These are phyloP conservation scores for Chalciporus sphaerocephalus DNA, from an alignment of 768 basidiomycete species.

Conservation along the genomic window DNA sequence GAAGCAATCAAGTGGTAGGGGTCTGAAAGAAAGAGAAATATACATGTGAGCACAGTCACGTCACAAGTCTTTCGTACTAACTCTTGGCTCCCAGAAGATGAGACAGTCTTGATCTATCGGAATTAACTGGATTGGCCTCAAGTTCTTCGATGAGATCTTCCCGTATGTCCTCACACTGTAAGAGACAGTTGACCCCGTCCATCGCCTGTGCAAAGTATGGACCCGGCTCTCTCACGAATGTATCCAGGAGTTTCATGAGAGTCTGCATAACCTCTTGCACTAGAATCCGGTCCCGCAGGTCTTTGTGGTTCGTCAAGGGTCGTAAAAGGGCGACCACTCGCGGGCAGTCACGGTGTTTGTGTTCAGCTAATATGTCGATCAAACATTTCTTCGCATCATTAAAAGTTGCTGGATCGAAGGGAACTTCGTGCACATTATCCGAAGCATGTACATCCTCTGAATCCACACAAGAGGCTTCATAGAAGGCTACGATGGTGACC, in stretches of 20 bases:
- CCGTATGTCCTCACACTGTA: constrained; percentile 13
- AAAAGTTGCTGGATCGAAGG: neutral
- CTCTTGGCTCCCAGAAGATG: constrained; percentile 14
- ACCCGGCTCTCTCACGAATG: neutral
- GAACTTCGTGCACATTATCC: neutral
- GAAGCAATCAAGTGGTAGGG: constrained; percentile 9
- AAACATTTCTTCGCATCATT: constrained; percentile 17
- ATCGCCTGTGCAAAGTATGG: constrained; percentile 19
- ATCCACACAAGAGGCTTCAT: constrained; percentile 18
- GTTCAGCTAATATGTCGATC: constrained; percentile 6
- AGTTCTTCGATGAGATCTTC: constrained; percentile 8
- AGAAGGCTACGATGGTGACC: constrained; percentile 21
- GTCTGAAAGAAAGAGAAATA: constrained; percentile 6
- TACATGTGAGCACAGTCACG: neutral
- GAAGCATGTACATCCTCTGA: neutral
- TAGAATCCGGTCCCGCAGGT: constrained; percentile 14
- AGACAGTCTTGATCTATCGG: constrained; percentile 8
- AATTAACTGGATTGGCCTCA: neutral
- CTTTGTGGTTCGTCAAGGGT: constrained; percentile 17
- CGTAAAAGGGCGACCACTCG: constrained; percentile 22
- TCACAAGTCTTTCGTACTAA: neutral
- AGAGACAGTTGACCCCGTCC: constrained; percentile 18
- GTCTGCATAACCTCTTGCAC: constrained; percentile 8
- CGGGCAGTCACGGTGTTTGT: constrained; percentile 15
- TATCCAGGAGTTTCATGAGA: constrained; percentile 15